Conservation (phyloP, 2,329 filamentous ascomycete genomes). For the Penicillium sp. region DNA sequence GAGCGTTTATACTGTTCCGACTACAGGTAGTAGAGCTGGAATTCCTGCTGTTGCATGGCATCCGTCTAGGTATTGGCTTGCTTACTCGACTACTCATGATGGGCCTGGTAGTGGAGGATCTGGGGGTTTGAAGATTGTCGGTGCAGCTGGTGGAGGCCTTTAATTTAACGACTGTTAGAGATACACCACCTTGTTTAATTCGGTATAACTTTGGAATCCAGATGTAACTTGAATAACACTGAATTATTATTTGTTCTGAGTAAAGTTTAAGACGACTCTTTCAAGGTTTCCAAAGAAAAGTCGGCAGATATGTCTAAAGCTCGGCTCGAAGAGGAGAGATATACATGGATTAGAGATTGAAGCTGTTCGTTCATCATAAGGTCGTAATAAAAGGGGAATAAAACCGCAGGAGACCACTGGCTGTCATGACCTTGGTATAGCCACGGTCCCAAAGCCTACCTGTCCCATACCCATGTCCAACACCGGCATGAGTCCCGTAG, state of each 20-base stretch:
- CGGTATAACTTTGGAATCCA: neutral
- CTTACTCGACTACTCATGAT: constrained; percentile 49
- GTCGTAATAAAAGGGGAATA: constrained; percentile 5
- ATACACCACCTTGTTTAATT: neutral
- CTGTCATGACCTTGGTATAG: neutral
- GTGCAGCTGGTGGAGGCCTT: constrained; percentile 44
- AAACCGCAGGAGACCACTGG: neutral
- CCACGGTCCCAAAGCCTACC: neutral
- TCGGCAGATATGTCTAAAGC: neutral
- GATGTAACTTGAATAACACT: neutral
- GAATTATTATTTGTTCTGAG: neutral
- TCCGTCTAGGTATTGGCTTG: constrained; percentile 51
- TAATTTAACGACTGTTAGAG: constrained; percentile 13
- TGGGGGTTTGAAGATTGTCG: constrained; percentile 50
- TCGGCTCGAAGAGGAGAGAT: constrained; percentile 3
- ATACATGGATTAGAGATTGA: constrained; percentile 4
- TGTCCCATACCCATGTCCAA: neutral
- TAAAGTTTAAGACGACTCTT: neutral
- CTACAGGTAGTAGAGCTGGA: constrained; percentile 36
- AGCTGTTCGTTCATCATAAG: constrained; percentile 17
- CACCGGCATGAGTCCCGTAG: neutral
- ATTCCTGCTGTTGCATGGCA: constrained; percentile 53
- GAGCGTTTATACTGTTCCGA: constrained; percentile 47
- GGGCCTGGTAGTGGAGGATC: constrained; percentile 37
- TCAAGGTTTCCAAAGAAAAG: neutral